Evolutionary conservation across 2,329 filamentous ascomycete species (phyloP).

Genomic region (Penicillium sumatraense): DNA sequence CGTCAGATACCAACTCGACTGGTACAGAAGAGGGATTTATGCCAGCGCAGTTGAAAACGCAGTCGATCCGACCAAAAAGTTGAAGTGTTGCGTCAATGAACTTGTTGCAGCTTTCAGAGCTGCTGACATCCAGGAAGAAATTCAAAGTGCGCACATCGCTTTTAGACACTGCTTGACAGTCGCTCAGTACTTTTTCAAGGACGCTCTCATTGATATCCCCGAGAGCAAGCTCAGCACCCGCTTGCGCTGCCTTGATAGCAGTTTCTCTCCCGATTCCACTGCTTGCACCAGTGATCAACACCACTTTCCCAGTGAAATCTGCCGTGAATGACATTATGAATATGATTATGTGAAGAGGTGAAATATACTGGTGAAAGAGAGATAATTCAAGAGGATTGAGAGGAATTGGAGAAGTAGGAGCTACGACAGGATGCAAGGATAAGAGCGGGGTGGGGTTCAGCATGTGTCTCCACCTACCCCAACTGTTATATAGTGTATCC

Average conservation of each 20-base stretch:
- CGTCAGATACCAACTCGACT: conserved; percentile 49
- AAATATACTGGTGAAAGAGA: not conserved
- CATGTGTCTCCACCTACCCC: not conserved
- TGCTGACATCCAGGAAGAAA: not conserved
- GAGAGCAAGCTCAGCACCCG: conserved; percentile 13
- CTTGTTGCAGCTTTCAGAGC: not conserved
- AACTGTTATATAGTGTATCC: not conserved
- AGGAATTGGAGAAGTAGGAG: not conserved
- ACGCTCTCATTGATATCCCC: conserved; percentile 14
- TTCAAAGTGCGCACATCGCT: not conserved
- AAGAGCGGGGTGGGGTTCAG: not conserved
- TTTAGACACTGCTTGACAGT: not conserved
- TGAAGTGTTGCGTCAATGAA: conserved; percentile 16
- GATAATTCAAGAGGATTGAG: not conserved
- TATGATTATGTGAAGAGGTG: not conserved
- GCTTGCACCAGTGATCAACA: conserved; percentile 22
- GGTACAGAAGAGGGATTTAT: conserved; percentile 53
- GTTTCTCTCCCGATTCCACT: conserved; percentile 24
- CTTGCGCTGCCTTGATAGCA: conserved; percentile 10
- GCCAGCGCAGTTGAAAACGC: conserved; percentile 51
- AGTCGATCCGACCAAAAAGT: conserved; percentile 35
- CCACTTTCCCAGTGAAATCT: conserved; percentile 10
- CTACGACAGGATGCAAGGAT: not conserved
- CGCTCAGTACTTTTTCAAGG: not conserved
- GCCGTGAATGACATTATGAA: not conserved